These are phyloP conservation scores for Thyridium curvatum DNA, from an alignment of 2,329 filamentous ascomycete species.

Conservation along the genomic window DNA sequence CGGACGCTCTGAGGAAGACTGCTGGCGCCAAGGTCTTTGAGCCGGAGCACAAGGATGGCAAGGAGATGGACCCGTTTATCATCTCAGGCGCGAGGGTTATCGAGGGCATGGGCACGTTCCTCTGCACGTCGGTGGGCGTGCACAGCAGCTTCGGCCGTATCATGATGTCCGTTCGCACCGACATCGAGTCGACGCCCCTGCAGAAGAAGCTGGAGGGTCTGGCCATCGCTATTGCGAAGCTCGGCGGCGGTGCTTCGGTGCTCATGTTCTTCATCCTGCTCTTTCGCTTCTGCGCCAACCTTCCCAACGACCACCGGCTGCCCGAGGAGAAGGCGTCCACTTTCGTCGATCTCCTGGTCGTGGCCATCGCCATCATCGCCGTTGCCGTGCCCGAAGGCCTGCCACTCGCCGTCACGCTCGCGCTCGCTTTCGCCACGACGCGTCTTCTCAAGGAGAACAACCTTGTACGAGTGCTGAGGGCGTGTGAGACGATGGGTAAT, in stretches of 20 bases:
- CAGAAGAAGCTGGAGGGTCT: conserved; percentile 45
- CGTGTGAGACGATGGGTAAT: conserved; percentile 67
- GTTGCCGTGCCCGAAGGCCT: conserved; percentile 62
- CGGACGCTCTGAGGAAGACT: conserved; percentile 61
- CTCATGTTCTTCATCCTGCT: conserved; percentile 71
- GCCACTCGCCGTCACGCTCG: conserved; percentile 60
- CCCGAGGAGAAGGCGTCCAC: conserved; percentile 40
- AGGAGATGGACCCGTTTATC: conserved; percentile 59
- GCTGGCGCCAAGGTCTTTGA: conserved; percentile 50
- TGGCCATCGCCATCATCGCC: conserved; percentile 59
- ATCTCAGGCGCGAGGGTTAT: conserved; percentile 49
- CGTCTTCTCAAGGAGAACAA: conserved; percentile 66
- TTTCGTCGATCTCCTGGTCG: conserved; percentile 58
- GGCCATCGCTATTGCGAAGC: conserved; percentile 35
- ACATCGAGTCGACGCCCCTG: conserved; percentile 45
- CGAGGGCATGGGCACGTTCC: conserved; percentile 46
- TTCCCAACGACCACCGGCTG: conserved; percentile 42
- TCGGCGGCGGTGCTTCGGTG: conserved; percentile 59
- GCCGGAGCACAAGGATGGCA: conserved; percentile 31
- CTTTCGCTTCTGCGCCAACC: conserved; percentile 65
- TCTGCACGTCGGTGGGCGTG: conserved; percentile 49
- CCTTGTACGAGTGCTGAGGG: conserved; percentile 59
- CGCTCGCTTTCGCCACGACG: conserved; percentile 61
- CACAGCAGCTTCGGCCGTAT: conserved; percentile 49
- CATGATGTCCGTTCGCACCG: conserved; percentile 47